Percentiles rank a stretch among this genome's conserved stretches.
phyloP scores from a whole-genome alignment of 2,329 filamentous ascomycete genomes.

The Colletotrichum sp. region DNA sequence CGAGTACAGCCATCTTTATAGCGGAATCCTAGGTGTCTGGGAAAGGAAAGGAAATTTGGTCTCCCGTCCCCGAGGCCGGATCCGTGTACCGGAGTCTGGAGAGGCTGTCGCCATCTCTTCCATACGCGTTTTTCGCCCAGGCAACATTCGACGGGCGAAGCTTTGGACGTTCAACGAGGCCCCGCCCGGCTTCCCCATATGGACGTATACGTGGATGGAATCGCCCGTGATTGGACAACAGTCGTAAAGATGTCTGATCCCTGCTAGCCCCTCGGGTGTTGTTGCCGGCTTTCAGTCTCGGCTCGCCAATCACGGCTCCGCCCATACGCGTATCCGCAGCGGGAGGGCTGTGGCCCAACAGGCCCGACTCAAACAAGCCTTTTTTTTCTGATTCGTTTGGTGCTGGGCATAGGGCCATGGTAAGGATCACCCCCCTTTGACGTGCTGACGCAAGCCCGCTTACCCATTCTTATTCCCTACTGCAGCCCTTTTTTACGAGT shows the following conservation, averaged over 20 bases:
- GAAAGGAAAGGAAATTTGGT: background rate
- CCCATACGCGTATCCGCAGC: background rate
- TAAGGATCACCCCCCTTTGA: background rate
- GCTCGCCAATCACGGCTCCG: background rate
- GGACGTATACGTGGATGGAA: background rate
- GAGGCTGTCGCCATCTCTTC: background rate
- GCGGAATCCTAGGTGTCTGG: background rate
- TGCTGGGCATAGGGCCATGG: background rate
- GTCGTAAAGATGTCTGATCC: background rate
- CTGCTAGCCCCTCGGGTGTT: background rate
- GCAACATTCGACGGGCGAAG: background rate
- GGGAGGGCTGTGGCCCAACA: background rate
- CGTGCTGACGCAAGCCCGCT: background rate
- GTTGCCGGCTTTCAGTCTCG: no score
- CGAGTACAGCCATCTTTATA: slow-evolving; percentile 6
- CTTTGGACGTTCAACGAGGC: background rate
- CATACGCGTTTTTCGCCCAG: slow-evolving; percentile 1
- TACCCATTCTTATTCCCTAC: background rate
- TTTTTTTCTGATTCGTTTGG: background rate
- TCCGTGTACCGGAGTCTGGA: background rate
- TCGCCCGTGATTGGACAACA: background rate
- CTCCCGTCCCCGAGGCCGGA: background rate
- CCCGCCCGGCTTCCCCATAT: background rate
- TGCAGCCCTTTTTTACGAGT: background rate
- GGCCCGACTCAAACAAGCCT: background rate